Conservation (phyloP, 73 alveolate species). For the Stentor roeselii region DNA sequence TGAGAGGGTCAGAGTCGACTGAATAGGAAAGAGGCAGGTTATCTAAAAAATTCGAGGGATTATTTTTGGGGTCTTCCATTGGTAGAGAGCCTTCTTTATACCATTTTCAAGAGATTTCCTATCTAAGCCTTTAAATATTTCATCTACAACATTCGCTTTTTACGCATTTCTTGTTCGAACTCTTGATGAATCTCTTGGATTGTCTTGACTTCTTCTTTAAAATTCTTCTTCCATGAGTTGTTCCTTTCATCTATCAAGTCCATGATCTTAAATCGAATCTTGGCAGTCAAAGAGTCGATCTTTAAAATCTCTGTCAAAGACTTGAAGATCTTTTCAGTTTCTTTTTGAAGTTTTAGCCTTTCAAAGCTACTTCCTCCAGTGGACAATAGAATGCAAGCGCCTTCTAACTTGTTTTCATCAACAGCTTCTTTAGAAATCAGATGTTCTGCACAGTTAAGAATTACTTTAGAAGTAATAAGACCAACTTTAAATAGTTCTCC, state of each 20-base stretch:
- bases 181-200: slow-evolving; percentile 11
- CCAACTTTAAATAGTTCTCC: slow-evolving; percentile 17
- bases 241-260: not conserved
- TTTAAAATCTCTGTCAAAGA: not conserved
- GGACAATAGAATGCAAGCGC: slow-evolving; percentile 11
- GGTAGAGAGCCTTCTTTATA: too few relatives aligned
- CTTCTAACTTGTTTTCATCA: slow-evolving; percentile 17
- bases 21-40: too few relatives aligned
- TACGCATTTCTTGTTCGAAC: not conserved
- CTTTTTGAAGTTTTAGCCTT: not conserved
- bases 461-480: not conserved
- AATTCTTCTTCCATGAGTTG: slow-evolving; percentile 8
- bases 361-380: slow-evolving; percentile 24
- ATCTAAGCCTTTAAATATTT: too few relatives aligned
- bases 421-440: not conserved
- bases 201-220: not conserved
- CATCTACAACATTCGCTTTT: too few relatives aligned
- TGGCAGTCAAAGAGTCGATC: not conserved
- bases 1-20: too few relatives aligned
- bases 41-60: too few relatives aligned
- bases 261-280: slow-evolving; percentile 9
- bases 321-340: not conserved
- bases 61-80: too few relatives aligned
- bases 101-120: too few relatives aligned
- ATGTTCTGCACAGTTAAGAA: not conserved